Conservation (phyloP, 306 rosid genomes). For the Prunus mongolica region DNA sequence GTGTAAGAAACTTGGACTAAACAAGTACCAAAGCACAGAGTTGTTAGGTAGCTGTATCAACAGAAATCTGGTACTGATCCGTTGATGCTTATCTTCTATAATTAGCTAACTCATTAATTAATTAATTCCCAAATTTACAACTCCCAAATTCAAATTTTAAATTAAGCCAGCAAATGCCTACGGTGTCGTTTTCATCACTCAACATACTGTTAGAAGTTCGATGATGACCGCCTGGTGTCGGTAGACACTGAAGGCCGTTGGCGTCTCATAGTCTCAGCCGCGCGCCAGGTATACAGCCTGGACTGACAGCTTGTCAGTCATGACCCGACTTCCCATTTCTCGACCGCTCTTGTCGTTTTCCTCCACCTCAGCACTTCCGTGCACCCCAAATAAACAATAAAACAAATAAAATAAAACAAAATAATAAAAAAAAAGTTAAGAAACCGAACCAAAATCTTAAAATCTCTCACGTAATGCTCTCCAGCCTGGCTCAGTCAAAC, state of each 20-base stretch:
- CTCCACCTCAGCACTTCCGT: slow-evolving; percentile 31
- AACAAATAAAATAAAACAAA: background rate
- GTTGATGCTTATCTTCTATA: slow-evolving; percentile 3
- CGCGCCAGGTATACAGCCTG: slow-evolving; percentile 26
- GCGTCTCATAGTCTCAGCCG: slow-evolving; percentile 11
- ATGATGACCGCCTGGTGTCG: slow-evolving; percentile 36
- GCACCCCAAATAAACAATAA: background rate
- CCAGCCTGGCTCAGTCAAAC: slow-evolving; percentile 56
- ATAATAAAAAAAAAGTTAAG: background rate
- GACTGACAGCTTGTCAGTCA: slow-evolving; percentile 35
- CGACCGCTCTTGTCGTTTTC: slow-evolving; percentile 40
- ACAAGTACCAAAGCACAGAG: background rate
- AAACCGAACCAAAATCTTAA: slow-evolving; percentile 10
- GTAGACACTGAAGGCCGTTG: slow-evolving; percentile 25
- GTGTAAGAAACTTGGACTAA: background rate
- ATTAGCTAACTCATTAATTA: background rate
- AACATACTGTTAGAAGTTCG: background rate
- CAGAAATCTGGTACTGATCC: slow-evolving; percentile 12
- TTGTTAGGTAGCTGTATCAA: background rate
- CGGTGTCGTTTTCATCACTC: background rate
- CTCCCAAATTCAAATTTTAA: background rate
- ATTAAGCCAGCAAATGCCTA: background rate
- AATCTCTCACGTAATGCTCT: slow-evolving; percentile 31
- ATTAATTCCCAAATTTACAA: background rate
- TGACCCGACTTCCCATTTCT: slow-evolving; percentile 25